Conservation (phyloP, 805 yeast genomes). For the Candida ipomoeae region DNA sequence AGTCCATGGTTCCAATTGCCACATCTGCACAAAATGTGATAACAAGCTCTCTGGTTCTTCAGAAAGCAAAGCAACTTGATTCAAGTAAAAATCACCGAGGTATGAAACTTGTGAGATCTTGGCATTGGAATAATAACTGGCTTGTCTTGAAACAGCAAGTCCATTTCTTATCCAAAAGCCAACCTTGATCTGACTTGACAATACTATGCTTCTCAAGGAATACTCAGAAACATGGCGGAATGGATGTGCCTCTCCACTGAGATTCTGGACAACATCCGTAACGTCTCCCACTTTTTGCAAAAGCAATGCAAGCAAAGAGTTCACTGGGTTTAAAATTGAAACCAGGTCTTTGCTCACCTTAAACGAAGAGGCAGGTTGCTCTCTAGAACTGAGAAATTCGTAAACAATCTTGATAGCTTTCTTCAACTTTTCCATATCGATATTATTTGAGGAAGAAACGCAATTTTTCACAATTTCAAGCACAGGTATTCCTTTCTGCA, state of each 20-base stretch:
- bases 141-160: slow-evolving; percentile 46
- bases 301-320: slow-evolving; percentile 49
- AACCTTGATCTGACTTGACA: slow-evolving; percentile 55
- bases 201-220: slow-evolving; percentile 56
- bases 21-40: slow-evolving; percentile 45
- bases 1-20: slow-evolving; percentile 41
- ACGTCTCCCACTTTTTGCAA: slow-evolving; percentile 28
- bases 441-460: slow-evolving; percentile 27
- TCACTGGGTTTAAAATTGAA: slow-evolving; percentile 58
- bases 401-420: slow-evolving; percentile 30
- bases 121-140: slow-evolving; percentile 44
- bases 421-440: slow-evolving; percentile 32
- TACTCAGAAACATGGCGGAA: slow-evolving; percentile 50
- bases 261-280: background rate
- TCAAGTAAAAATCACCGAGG: slow-evolving; percentile 43
- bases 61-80: slow-evolving; percentile 39
- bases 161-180: slow-evolving; percentile 81
- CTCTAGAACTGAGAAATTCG: slow-evolving; percentile 27
- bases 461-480: slow-evolving; percentile 40
- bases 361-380: slow-evolving; percentile 19
- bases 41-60: slow-evolving; percentile 37
- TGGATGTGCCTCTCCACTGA: background rate
- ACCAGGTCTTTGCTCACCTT: slow-evolving; percentile 48
- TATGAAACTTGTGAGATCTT: slow-evolving; percentile 38
- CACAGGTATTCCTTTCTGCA: slow-evolving; percentile 44